Evolutionary conservation across 2,329 filamentous ascomycete genomes (phyloP).

Genomic region (Paraphoma sp.): DNA sequence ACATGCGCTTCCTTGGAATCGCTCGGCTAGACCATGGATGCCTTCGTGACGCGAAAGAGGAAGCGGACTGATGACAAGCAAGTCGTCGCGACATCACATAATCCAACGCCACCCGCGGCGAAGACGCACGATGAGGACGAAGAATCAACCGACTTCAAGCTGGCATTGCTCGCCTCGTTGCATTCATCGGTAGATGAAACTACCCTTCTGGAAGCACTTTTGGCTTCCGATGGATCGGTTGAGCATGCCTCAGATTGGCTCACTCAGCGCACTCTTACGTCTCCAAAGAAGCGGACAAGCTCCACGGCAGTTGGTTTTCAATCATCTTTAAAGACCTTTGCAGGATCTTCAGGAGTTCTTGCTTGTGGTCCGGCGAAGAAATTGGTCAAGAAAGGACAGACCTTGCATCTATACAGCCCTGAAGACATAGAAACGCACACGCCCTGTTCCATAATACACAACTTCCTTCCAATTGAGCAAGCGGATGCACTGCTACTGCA

Average conservation of each 20-base stretch:
- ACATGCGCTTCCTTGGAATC: neutral
- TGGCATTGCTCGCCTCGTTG: constrained; percentile 82
- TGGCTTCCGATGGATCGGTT: constrained; percentile 80
- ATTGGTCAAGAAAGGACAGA: constrained; percentile 78
- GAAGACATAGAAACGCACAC: constrained; percentile 82
- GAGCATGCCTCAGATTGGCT: constrained; percentile 68
- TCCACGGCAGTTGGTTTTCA: constrained; percentile 49
- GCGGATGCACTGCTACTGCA: constrained; percentile 79
- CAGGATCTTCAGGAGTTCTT: constrained; percentile 13
- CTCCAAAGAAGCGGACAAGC: constrained; percentile 41
- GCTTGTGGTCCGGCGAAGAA: constrained; percentile 33
- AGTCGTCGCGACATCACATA: neutral
- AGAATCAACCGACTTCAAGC: constrained; percentile 87
- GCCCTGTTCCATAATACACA: constrained; percentile 90
- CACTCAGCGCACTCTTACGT: constrained; percentile 32
- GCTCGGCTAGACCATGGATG: constrained; percentile 38
- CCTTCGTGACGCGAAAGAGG: constrained; percentile 48
- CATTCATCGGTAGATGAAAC: constrained; percentile 70
- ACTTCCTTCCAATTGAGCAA: constrained; percentile 76
- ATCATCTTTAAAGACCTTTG: constrained; percentile 48
- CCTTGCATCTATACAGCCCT: constrained; percentile 82
- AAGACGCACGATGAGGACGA: constrained; percentile 63
- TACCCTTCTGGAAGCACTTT: constrained; percentile 76
- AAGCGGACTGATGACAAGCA: constrained; percentile 26
- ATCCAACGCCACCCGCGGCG: neutral